These are phyloP conservation scores for Lumnitzera littorea DNA, from an alignment of 345 rosid genomes.

Conservation along the genomic window DNA sequence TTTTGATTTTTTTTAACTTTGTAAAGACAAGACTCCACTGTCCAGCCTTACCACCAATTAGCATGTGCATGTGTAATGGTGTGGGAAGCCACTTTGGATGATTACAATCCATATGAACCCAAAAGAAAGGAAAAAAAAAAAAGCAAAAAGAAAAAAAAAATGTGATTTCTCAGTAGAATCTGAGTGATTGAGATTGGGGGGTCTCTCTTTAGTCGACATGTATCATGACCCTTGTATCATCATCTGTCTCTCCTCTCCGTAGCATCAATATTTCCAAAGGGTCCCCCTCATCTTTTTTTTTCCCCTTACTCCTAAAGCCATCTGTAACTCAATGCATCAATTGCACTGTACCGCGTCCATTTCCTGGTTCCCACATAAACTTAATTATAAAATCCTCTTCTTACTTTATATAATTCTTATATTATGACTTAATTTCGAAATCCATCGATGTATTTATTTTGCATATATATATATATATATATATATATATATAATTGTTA, in stretches of 20 bases:
- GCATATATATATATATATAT: no score
- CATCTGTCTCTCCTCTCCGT: slow-evolving; percentile 6
- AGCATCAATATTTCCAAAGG: not conserved
- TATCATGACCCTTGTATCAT: slow-evolving; percentile 15
- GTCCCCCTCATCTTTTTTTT: not conserved
- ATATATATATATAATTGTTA: no score
- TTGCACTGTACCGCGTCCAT: no score
- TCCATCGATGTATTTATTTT: no score
- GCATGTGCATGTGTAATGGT: slow-evolving; percentile 15
- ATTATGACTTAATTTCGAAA: no score
- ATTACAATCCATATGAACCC: slow-evolving; percentile 1
- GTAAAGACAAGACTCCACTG: slow-evolving; percentile 14
- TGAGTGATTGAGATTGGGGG: slow-evolving; percentile 14
- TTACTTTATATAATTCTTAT: no score
- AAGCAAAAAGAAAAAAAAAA: not conserved
- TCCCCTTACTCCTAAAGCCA: not conserved
- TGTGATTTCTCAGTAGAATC: not conserved
- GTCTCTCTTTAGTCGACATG: slow-evolving; percentile 11
- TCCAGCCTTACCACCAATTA: not conserved
- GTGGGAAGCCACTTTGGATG: slow-evolving; percentile 13
- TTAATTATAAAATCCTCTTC: no score
- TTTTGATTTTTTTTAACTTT: not conserved
- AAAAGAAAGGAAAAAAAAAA: not conserved
- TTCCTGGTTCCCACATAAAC: no score
- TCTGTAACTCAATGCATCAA: no score